These are phyloP conservation scores for Poteriospumella lacustris DNA, from an alignment of 108 stramenopile genomes.

Conservation along the genomic window DNA sequence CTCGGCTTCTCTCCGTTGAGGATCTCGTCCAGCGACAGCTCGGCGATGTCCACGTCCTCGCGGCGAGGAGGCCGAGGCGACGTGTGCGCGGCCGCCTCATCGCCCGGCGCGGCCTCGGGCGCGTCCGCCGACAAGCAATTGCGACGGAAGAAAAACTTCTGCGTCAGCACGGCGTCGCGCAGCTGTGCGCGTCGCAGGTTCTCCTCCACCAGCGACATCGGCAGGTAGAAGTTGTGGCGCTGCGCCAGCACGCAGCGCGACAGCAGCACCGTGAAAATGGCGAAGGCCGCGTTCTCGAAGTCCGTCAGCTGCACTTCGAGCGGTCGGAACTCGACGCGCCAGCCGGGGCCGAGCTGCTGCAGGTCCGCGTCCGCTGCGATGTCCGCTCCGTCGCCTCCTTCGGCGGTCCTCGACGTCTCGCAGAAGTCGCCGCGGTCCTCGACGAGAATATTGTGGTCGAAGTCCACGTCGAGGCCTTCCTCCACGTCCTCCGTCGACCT, in stretches of 20 bases:
- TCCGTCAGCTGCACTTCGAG: slow-evolving; percentile 98
- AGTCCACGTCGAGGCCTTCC: background rate
- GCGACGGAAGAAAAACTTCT: slow-evolving; percentile 89
- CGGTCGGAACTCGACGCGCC: slow-evolving; percentile 65
- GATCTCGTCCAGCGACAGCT: slow-evolving; percentile 92
- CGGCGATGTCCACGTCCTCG: slow-evolving; percentile 73
- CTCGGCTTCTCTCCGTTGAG: slow-evolving; percentile 61
- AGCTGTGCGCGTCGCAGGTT: slow-evolving; percentile 96
- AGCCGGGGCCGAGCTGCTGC: background rate
- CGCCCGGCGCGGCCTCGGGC: background rate
- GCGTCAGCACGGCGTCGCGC: slow-evolving; percentile 61
- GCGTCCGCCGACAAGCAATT: slow-evolving; percentile 77
- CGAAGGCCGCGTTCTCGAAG: slow-evolving; percentile 95
- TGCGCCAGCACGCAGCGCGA: slow-evolving; percentile 93
- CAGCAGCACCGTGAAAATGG: slow-evolving; percentile 81
- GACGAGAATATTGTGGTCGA: background rate
- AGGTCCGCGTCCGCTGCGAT: background rate
- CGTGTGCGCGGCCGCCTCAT: background rate
- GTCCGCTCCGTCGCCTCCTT: background rate
- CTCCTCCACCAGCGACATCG: slow-evolving; percentile 85
- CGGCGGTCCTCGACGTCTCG: background rate
- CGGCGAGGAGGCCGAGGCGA: background rate
- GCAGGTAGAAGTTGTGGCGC: slow-evolving; percentile 91
- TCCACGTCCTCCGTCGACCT: too few relatives aligned
- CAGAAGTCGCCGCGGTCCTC: background rate